phyloP scores from a whole-genome alignment of 1,284 basidiomycete species.

The Pisolithus thermaeus region DNA sequence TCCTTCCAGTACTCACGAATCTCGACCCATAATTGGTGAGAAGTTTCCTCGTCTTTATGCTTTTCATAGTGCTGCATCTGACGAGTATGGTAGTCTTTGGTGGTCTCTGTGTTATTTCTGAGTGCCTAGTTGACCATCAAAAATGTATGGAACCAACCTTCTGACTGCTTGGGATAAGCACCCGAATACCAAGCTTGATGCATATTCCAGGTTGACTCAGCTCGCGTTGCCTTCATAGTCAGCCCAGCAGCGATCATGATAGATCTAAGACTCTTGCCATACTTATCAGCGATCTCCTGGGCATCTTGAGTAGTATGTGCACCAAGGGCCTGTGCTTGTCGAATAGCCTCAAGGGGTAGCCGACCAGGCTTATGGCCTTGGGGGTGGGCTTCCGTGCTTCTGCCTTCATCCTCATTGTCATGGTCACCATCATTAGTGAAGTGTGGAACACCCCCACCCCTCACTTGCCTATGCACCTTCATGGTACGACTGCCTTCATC shows the following conservation, averaged over 20 bases:
- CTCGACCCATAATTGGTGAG: not conserved
- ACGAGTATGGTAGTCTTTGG: not conserved
- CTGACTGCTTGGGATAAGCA: not conserved
- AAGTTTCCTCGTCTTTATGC: not conserved
- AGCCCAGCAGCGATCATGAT: slow-evolving; percentile 3
- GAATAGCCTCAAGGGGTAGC: not conserved
- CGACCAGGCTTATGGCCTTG: not conserved
- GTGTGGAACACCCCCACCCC: not conserved
- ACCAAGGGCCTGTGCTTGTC: not conserved
- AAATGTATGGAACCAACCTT: not conserved
- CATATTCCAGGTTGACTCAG: slow-evolving; percentile 1
- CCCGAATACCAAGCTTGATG: slow-evolving; percentile 1
- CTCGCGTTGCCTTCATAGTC: not conserved
- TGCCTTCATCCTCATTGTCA: not conserved
- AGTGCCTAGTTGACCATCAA: not conserved
- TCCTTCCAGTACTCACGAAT: not conserved
- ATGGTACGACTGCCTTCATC: not conserved
- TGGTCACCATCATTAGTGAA: too few relatives aligned
- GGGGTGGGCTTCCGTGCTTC: not conserved
- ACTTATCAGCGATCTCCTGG: slow-evolving; percentile 1
- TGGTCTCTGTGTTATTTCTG: not conserved
- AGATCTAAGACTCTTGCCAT: not conserved
- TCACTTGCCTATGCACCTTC: not conserved
- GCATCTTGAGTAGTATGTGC: not conserved
- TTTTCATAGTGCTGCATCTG: not conserved